Base-by-base conservation (phyloP, 1,139 yeast genomes). In the Yamadazyma trypodendri region DNA sequence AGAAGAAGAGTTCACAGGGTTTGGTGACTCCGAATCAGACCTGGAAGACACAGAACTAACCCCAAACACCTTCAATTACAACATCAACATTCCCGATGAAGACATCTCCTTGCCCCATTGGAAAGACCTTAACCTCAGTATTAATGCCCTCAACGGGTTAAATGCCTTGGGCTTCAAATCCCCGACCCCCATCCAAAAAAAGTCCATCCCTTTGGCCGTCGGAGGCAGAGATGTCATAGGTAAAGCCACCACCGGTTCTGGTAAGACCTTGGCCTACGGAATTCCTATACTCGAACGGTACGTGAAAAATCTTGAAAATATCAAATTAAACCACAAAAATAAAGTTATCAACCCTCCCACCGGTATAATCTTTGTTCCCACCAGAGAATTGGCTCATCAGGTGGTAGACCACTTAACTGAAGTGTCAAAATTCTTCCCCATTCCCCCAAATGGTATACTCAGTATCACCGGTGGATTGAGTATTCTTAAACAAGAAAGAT, bases 191-290 rank as follows among this genome's bases (percentile, higher is more conserved):
- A 89, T 92, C 54, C 98, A 92, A 62, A 71, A 68, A 44, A 67
- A 67, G 42, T 70, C 92, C n/a, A 82, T 92, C 37, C 96, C 97
- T 1, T 56, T 72, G 23, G 88, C 94, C 3, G 46, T 86, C 11
- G 66, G 71, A 24, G 95, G 92, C 5, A 72, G 72, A 35, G 97
- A 92, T 60, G 77, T 92, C 8, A 79, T 94, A 48, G 99, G 98
- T 40, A 94, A 92, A 55, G 98, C 98, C 9, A 84, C 95, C 7
- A 94, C 99, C 1, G 99, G 99, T 58, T 88, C 96, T 0, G 99
- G 99, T 71, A 92, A 92, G 56, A 92, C 98, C 0, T 68, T 90
- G 40, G 98, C 98, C 0, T 92, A 88, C 57, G 97, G 97, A 35
- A 77, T 92, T 18, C 97, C 98, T n/a, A 83, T 94, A 20, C 61